Base-by-base conservation (phyloP, 2,329 filamentous ascomycete genomes). In the Cladosporium sp. region DNA sequence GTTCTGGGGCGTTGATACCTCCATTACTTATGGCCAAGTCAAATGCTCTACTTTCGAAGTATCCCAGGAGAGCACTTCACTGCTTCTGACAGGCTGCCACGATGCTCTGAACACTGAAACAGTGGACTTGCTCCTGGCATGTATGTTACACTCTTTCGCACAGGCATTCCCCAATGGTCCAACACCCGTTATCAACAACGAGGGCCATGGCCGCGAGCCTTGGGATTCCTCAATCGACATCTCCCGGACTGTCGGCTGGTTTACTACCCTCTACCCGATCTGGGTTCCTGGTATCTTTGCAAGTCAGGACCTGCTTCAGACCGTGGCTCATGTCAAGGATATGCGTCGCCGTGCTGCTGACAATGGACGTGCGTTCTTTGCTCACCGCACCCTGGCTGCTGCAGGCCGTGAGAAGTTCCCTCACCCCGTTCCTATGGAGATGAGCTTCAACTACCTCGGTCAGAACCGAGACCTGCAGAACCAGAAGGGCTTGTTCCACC, bases 211-310 rank as follows among this genome's bases (percentile, higher is more conserved):
- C 7, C 68, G 78, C 37, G 77, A 80, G 62, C 68, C 73, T 0
- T 79, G 77, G 71, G 71, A 78, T 50, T 49, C 70, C 0, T 70
- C 70, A 2, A 74, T 80, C 48, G 78, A 80, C 48, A 71, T 80
- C 4, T 78, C 77, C 2, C 71, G 76, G 5, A 80, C 78, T 1
- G 71, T 80, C 2, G 78, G 78, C 6, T 81, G 78, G 78, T 81
- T 80, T 58, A 80, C 78, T 0, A 77, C 76, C 7, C 49, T 72
- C 0, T 55, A 55, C 20, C 52, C 52, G 1, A 55, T 55, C 9
- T 55, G 52, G 52, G 52, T 47, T 7, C 22, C 19, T 8, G 32
- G 10, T 6, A 35, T 55, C 3, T 55, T 40, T 37, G 25, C 52
- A 24, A 12, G 32, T 32, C 52, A 55, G 20, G 52, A 55, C 22